phyloP scores from a whole-genome alignment of 768 basidiomycete species.

The Galerina sulciceps region DNA sequence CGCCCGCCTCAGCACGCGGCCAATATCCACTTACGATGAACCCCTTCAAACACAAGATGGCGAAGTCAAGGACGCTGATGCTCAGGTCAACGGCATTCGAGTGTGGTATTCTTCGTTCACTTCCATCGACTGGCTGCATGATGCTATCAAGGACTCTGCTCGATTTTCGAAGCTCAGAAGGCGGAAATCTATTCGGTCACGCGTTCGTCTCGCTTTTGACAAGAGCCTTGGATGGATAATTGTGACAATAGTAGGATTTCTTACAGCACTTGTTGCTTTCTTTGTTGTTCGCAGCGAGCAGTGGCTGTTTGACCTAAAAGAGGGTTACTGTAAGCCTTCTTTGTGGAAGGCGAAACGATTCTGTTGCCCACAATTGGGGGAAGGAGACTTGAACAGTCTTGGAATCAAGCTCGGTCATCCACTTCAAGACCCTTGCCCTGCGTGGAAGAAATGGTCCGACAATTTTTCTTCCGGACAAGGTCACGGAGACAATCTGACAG shows the following conservation, averaged over 20 bases:
- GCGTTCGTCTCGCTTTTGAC: constrained; percentile 66
- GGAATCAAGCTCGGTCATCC: neutral
- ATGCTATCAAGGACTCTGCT: constrained; percentile 91
- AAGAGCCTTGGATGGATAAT: constrained; percentile 87
- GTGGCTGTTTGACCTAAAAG: constrained; percentile 90
- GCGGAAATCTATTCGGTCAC: constrained; percentile 72
- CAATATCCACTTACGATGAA: constrained; percentile 77
- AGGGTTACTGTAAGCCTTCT: constrained; percentile 76
- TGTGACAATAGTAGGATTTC: constrained; percentile 85
- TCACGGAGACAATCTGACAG: constrained; percentile 50
- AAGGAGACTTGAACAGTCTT: constrained; percentile 11
- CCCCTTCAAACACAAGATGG: constrained; percentile 40
- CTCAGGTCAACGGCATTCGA: constrained; percentile 83
- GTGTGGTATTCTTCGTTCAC: constrained; percentile 92
- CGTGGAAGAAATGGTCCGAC: constrained; percentile 81
- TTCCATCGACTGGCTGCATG: constrained; percentile 96
- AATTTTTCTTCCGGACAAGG: constrained; percentile 41
- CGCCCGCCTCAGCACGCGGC: constrained; percentile 49
- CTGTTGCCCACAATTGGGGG: constrained; percentile 66
- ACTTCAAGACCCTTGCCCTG: constrained; percentile 51
- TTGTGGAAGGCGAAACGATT: constrained; percentile 82
- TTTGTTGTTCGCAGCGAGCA: constrained; percentile 85
- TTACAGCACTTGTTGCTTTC: constrained; percentile 87
- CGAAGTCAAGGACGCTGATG: constrained; percentile 53
- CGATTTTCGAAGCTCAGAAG: constrained; percentile 73